Evolutionary conservation across 108 stramenopile species (phyloP).

Genomic region (Schizochytrium sp.): DNA sequence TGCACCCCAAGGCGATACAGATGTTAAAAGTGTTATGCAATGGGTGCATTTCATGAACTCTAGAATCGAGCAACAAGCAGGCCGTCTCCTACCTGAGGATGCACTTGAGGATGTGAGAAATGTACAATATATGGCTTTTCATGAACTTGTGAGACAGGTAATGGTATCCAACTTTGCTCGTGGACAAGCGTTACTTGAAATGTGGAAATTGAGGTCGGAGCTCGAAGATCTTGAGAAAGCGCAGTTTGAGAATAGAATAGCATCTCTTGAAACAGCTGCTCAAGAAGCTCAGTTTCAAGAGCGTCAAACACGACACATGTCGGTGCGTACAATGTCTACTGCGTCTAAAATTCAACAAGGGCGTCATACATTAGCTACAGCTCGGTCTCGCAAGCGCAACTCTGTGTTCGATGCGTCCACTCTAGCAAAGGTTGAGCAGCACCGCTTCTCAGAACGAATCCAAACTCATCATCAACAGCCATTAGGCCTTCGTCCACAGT

Average conservation of each 20-base stretch:
- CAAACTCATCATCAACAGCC: too few species aligned
- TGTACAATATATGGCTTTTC: conserved; percentile 29
- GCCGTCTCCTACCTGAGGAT: conserved; percentile 3
- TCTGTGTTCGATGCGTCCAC: too few species aligned
- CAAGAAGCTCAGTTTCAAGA: neutral
- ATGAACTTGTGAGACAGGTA: conserved; percentile 11
- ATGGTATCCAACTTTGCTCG: neutral
- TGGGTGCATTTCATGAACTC: conserved; percentile 36
- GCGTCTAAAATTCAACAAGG: too few species aligned
- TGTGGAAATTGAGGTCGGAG: conserved; percentile 1
- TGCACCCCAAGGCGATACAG: neutral
- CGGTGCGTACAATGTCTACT: neutral
- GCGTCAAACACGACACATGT: neutral
- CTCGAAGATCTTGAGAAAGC: conserved; percentile 1
- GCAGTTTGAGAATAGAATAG: neutral
- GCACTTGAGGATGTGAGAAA: neutral
- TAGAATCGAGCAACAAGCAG: neutral
- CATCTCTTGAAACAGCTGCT: neutral
- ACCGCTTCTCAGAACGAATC: too few species aligned
- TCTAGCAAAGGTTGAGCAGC: too few species aligned
- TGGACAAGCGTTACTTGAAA: neutral
- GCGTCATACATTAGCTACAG: too few species aligned
- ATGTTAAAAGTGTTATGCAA: neutral
- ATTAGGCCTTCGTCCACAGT: neutral
- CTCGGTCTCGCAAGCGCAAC: too few species aligned